A percentile compares a stretch with the other conserved stretches of the same genome.
phyloP scores from a whole-genome alignment of 106 monocot genomes.

The Triglochin maritima region DNA sequence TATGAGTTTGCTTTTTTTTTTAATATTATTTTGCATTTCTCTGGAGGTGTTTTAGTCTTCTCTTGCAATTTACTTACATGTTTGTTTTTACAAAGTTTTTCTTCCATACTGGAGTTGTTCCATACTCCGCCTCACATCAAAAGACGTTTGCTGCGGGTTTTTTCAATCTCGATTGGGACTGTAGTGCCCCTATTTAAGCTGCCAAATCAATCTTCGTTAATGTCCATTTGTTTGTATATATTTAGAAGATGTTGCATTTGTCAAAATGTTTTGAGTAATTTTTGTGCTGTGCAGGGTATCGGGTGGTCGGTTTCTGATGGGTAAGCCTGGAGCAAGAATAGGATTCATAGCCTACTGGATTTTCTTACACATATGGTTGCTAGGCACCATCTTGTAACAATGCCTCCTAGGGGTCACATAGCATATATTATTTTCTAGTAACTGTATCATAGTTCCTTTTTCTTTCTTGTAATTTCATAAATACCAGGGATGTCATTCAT shows the following conservation, averaged over 20 bases:
- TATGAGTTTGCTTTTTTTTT: too few species aligned
- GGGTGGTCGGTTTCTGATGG: constrained; percentile 69
- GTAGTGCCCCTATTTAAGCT: too few species aligned
- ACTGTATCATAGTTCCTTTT: neutral
- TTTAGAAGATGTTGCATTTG: neutral
- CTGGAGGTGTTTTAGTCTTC: too few species aligned
- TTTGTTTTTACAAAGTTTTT: too few species aligned
- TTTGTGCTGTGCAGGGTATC: constrained; percentile 58
- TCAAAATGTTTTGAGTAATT: neutral
- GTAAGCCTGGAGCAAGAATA: constrained; percentile 64
- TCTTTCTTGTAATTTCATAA: neutral
- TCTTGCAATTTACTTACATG: too few species aligned
- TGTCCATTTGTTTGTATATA: neutral
- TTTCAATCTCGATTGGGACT: too few species aligned
- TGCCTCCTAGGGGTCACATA: too few species aligned
- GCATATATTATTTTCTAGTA: neutral
- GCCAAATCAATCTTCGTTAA: too few species aligned
- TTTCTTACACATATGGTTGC: constrained; percentile 74
- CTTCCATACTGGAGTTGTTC: too few species aligned
- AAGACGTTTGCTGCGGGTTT: too few species aligned
- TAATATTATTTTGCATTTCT: too few species aligned
- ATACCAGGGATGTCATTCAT: neutral
- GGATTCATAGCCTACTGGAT: constrained; percentile 70
- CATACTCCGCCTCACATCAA: too few species aligned
- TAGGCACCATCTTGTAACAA: constrained; percentile 55